A percentile compares a stretch with the other conserved stretches of the same genome.
Conservation (phyloP, 2,329 filamentous ascomycete species). For the Penicillium crustosum region DNA sequence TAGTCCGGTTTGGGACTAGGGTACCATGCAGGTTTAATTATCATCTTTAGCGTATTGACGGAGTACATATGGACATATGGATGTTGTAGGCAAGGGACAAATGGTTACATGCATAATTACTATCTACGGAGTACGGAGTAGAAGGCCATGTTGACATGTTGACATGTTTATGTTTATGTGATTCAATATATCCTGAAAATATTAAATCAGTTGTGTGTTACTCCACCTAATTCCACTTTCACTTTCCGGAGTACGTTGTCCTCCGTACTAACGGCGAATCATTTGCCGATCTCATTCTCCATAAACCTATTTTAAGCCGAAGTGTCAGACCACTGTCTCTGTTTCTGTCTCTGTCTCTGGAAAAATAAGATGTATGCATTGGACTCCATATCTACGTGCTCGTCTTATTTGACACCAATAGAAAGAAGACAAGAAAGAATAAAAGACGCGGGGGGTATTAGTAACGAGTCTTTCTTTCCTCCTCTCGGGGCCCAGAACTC, state of each 20-base stretch:
- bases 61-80: too few relatives aligned
- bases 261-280: slow-evolving; percentile 1
- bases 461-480: slow-evolving; percentile 18
- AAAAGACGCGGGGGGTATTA: slow-evolving; percentile 24
- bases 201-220: background rate
- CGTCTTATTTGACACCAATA: slow-evolving; percentile 5
- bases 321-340: background rate
- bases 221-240: background rate
- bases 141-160: background rate
- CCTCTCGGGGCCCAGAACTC: slow-evolving; percentile 5
- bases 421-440: slow-evolving; percentile 6
- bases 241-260: background rate
- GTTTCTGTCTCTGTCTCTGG: too few relatives aligned
- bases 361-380: slow-evolving; percentile 4
- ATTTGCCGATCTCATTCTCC: slow-evolving; percentile 7
- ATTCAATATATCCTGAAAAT: background rate
- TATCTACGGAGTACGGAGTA: background rate
- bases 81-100: background rate
- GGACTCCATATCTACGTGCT: slow-evolving; percentile 9
- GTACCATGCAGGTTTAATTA: slow-evolving; percentile 25
- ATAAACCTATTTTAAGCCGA: slow-evolving; percentile 8
- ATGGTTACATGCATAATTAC: background rate
- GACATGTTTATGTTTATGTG: background rate
- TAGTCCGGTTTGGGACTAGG: slow-evolving; percentile 14
- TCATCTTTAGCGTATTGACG: background rate